Evolutionary conservation across 441 rosid genomes (phyloP).

Genomic region (Gossypium lobatum): DNA sequence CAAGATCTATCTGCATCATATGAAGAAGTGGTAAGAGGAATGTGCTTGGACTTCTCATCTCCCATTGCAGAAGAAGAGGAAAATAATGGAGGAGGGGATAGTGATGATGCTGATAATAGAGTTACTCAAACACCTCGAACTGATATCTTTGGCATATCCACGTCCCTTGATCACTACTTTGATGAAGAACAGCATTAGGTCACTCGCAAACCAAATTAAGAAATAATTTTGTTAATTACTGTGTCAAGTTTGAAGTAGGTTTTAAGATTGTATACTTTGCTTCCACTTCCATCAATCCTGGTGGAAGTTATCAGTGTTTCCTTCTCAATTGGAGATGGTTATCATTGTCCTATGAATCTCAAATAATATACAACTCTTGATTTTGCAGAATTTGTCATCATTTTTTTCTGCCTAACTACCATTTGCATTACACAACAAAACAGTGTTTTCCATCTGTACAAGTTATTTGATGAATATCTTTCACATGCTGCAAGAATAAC

Average conservation of each 20-base stretch:
- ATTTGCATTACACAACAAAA: too few species aligned
- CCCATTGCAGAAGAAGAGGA: slow-evolving; percentile 32
- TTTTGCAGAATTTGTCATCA: slow-evolving; percentile 15
- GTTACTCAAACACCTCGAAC: slow-evolving; percentile 17
- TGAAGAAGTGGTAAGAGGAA: slow-evolving; percentile 34
- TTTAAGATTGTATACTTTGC: background rate
- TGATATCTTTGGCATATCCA: slow-evolving; percentile 18
- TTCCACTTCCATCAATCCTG: background rate
- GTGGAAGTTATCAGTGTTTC: background rate
- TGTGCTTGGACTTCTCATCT: slow-evolving; percentile 75
- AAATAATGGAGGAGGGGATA: slow-evolving; percentile 9
- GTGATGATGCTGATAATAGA: slow-evolving; percentile 9
- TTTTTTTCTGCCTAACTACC: background rate
- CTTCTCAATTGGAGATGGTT: background rate
- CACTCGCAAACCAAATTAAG: background rate
- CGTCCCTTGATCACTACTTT: slow-evolving; percentile 20
- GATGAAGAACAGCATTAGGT: background rate
- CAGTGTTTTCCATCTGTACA: background rate
- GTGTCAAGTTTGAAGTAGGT: background rate
- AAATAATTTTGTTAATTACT: background rate
- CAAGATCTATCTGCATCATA: slow-evolving; percentile 4
- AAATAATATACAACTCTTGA: background rate
- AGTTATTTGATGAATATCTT: background rate
- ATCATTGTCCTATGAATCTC: background rate
- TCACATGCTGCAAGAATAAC: slow-evolving; percentile 20